A percentile compares a stretch with the other conserved stretches of the same genome.
phyloP scores from a whole-genome alignment of 2,329 filamentous ascomycete genomes.

The Sclerotinia borealis region DNA sequence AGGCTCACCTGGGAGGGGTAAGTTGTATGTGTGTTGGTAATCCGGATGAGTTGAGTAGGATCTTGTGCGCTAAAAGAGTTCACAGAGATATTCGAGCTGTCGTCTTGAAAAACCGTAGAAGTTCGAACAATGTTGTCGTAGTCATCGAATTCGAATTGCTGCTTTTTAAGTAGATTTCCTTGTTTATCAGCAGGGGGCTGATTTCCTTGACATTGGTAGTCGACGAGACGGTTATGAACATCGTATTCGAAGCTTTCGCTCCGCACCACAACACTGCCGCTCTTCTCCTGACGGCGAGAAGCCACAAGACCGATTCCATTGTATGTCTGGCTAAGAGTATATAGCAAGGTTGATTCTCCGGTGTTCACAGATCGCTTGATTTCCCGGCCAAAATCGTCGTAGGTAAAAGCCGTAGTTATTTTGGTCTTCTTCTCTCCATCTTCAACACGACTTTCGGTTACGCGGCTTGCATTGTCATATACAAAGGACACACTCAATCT shows the following conservation, averaged over 20 bases:
- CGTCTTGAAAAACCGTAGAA: neutral
- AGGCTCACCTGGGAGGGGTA: neutral
- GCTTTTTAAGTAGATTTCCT: neutral
- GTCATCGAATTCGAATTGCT: neutral
- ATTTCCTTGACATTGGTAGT: neutral
- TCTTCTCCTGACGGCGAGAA: neutral
- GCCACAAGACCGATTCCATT: neutral
- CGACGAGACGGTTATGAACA: conserved; percentile 4
- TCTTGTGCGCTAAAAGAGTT: neutral
- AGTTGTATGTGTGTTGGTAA: conserved; percentile 1
- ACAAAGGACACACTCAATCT: neutral
- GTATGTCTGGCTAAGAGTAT: conserved; percentile 1
- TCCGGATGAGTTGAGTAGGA: conserved; percentile 4
- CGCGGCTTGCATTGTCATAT: conserved; percentile 5
- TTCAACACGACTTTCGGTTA: neutral
- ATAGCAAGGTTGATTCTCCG: neutral
- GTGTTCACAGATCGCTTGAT: neutral
- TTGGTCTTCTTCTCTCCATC: neutral
- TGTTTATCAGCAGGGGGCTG: neutral
- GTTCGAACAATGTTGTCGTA: conserved; percentile 1
- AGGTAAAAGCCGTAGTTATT: neutral
- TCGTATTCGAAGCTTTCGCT: conserved; percentile 7
- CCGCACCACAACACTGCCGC: neutral
- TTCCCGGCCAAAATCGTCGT: conserved; percentile 8
- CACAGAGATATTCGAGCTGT: neutral